Evolutionary conservation across 1,284 basidiomycete genomes (phyloP), one percentile per base, ranked within the genome.

Genomic region (Puccinia horiana): DNA sequence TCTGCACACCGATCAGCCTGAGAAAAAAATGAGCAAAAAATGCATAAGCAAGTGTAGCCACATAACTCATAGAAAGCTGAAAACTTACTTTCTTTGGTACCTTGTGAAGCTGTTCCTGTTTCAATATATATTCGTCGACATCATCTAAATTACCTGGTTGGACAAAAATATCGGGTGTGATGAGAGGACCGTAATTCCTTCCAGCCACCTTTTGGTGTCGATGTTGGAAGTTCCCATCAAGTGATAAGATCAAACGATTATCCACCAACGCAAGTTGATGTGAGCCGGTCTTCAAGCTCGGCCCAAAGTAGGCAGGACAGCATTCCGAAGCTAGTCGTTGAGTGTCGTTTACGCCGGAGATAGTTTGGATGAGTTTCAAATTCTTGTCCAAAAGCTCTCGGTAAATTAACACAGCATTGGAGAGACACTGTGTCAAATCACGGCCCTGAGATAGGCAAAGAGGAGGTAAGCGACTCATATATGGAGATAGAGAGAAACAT

Each of bases 141-240:
- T 4, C 8, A 14, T 40, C n/a, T 29, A 35, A 4, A 23, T 75
- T 32, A 9, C 32, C 42, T 29, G 56, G 49, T 16, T 49, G 49
- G n/a, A 75, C 16, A 56, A 58, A 75, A 8, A 40, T 52, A 4
- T 56, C 37, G 16, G 49, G 49, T 18, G 56, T 75, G 18, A 37
- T 40, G 3, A 75, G 29, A 35, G 49, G 23, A 2, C 2, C 26
- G 12, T 23, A 14, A 23, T 75, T 58, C 56, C 40, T 11, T 3
- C 42, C 49, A 29, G 73, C 73, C 23, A 40, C 16, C n/a, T 37
- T 52, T 16, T 75, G 73, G 37, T 42, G 73, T n/a, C 47, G 49
- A 40, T 74, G 47, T 47, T 74, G 72, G 14, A 74, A 74, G 47
- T 67, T 67, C 3, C 63, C 63, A n/a, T 67, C 40, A n/a, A 67